Evolutionary conservation across 352 stramenopile genomes (phyloP).

Genomic region (Phytophthora kernoviae): DNA sequence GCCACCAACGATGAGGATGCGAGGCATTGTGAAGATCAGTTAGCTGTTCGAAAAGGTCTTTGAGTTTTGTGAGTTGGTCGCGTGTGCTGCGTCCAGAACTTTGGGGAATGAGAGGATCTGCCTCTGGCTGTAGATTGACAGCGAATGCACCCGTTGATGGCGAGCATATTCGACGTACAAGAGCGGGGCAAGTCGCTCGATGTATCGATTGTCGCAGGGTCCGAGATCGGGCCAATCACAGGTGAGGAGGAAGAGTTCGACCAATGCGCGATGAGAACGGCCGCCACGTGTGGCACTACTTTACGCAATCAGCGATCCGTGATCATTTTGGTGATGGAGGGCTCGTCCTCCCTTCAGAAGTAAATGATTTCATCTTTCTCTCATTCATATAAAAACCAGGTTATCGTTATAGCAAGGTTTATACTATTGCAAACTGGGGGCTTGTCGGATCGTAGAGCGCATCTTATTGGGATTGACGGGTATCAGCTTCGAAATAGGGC

Average conservation of each 20-base stretch:
- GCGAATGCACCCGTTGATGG: background rate
- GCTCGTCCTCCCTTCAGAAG: background rate
- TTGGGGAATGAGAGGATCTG: conserved; percentile 35
- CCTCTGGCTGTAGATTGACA: background rate
- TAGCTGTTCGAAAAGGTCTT: background rate
- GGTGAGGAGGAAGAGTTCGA: background rate
- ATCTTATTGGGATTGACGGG: too few relatives aligned
- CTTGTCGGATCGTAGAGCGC: too few relatives aligned
- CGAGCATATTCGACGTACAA: conserved; percentile 12
- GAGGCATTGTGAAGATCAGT: conserved; percentile 26
- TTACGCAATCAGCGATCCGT: conserved; percentile 22
- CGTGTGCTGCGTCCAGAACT: conserved; percentile 12
- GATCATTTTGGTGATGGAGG: conserved; percentile 3
- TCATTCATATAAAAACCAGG: too few relatives aligned
- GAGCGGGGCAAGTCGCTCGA: conserved; percentile 17
- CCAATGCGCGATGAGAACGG: conserved; percentile 8
- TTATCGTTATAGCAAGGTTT: too few relatives aligned
- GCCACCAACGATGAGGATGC: conserved; percentile 61
- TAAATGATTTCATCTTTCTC: background rate
- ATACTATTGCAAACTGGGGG: too few relatives aligned
- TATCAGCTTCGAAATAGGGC: too few relatives aligned
- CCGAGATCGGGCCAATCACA: background rate
- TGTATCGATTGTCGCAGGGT: conserved; percentile 3
- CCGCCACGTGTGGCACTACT: conserved; percentile 9
- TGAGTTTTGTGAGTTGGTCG: background rate